Evolutionary conservation across 2,329 filamentous ascomycete genomes (phyloP), one percentile per base, ranked within the genome.

Genomic region (Pseudopyricularia javanii): DNA sequence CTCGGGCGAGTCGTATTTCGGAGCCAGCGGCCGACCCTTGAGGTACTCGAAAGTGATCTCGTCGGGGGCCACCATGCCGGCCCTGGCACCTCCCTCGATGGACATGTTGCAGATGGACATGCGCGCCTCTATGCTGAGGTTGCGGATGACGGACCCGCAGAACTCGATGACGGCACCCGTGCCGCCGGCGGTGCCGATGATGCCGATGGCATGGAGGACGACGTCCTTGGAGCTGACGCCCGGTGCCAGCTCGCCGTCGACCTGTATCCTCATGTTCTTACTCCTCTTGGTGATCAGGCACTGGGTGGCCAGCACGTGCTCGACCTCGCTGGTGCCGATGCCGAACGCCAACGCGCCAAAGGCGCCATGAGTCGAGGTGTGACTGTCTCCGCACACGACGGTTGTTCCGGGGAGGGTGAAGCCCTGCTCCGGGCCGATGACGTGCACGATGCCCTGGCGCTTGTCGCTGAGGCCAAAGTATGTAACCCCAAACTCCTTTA

Each of bases 101-200:
- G 91, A 90, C 93, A 97, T 97, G 75, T 98, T 98, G 76, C 93
- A 97, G 67, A 98, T 95, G 57, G 91, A 96, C 93, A 98, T 97
- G 60, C 93, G 83, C 45, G 91, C 93, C 71, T 97, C 93, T 81
- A 98, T 95, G 70, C 88, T 95, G 61, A 97, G 76, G 56, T 71
- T 73, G 60, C 89, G 83, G 66, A 98, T 96, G 56, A 93, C 88
- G 51, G 91, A 95, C 55, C 93, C 93, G 65, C 90, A 95, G 74
- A 91, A 98, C 74, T 98, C 93, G 62, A 98, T 96, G 59, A 97
- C 93, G 52, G 86, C 85, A 56, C 91, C 91, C 54, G 86, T 97
- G 61, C 93, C 93, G 67, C 91, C 93, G 56, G 93, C 93, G 24
- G 93, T 97, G 62, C 93, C 93, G 60, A 97, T 95, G 62, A 85